Evolutionary conservation across 352 stramenopile species (phyloP), one percentile per base, ranked within the genome.

Genomic region (Thraustotheca clavata): DNA sequence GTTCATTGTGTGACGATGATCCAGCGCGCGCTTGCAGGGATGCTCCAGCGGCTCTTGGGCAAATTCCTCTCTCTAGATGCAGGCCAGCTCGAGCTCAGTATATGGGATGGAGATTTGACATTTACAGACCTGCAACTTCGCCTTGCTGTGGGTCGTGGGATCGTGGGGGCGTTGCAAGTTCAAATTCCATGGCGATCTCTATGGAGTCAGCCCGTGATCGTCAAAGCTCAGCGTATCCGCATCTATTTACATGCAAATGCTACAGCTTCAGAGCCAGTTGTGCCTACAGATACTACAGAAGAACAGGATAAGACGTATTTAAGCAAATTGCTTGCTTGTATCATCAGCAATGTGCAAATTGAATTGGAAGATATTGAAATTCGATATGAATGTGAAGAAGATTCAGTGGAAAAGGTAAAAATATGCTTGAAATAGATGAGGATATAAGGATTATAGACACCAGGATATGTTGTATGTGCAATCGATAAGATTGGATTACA

Each of bases 11-110:
- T 11, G 9, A 68, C 18, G 33, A 94, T 94, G 85, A 77, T 94
- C 27, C 81, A 94, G 68, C 83, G 78, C 35, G 85, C 82, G 16
- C 71, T 94, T 50, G 85, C 85, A 68, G 65, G 92, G 72, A 72
- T 94, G 62, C 79, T 94, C 48, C 85, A 94, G 80, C 81, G 85
- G 18, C 67, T 94, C 59, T 79, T 94, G 60, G 85, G 85, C 43
- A 94, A 91, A 75, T 92, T 94, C 68, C 80, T 94, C 73, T 88
- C 80, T 16, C 91, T 94, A 65, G 80, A 94, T 71, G 83, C 85
- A 63, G 87, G 57, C 49, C 91, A 91, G 83, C 76, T 94, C 38
- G 75, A 79, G 60, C 69, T 94, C 48, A 89, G 80, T 67, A 75
- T 94, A 57, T 94, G 85, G 85, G 82, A 91, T 57, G 85, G 85